Evolutionary conservation across 2,329 filamentous ascomycete genomes (phyloP).

Genomic region (Trichoderma citrinoviride): DNA sequence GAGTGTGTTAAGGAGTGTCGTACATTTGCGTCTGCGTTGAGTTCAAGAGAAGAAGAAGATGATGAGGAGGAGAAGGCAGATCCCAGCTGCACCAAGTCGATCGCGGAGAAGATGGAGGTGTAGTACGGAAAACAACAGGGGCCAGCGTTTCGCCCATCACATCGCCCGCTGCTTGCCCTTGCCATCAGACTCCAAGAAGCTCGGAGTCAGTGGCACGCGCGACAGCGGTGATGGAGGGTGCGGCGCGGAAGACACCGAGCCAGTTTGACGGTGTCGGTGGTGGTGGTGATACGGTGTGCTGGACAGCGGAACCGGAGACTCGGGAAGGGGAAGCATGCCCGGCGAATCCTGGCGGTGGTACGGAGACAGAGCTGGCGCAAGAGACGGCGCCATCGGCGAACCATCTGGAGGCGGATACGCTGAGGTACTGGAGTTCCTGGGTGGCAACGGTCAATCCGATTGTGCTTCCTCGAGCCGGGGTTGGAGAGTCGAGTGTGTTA

Average conservation of each 20-base stretch:
- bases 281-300: constrained; percentile 28
- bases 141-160: constrained; percentile 23
- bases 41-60: constrained; percentile 26
- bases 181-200: constrained; percentile 6
- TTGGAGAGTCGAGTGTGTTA: constrained; percentile 34
- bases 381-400: constrained; percentile 37
- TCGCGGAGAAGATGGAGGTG: background rate
- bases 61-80: constrained; percentile 21
- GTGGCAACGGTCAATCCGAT: constrained; percentile 55
- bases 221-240: constrained; percentile 38
- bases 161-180: constrained; percentile 38
- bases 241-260: constrained; percentile 37
- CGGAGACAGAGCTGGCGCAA: constrained; percentile 43
- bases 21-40: constrained; percentile 37
- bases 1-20: constrained; percentile 39
- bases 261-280: constrained; percentile 41
- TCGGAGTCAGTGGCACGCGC: constrained; percentile 34
- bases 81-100: constrained; percentile 12
- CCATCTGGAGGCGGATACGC: constrained; percentile 46
- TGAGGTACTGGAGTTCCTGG: constrained; percentile 51
- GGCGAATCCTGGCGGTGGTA: constrained; percentile 45
- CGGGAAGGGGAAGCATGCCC: constrained; percentile 45
- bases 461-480: constrained; percentile 40
- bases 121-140: background rate
- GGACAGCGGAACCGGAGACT: constrained; percentile 42